Base-by-base conservation (phyloP, 805 yeast genomes). In the Yarrowia sp. region DNA sequence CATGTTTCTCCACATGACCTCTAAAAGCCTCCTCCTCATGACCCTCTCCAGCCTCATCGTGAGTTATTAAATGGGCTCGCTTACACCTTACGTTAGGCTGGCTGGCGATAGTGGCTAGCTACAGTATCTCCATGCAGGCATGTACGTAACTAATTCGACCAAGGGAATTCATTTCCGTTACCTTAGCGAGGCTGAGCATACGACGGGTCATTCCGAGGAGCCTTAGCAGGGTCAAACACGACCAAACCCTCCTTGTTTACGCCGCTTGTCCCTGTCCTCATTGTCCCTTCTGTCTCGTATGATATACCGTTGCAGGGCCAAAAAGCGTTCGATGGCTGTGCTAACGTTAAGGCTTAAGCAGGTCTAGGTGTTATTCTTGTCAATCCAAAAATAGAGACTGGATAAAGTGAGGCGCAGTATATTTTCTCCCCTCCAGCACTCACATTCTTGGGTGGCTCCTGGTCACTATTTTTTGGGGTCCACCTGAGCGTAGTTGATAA, bases 301-400 rank as follows among this genome's bases (percentile, higher is more conserved):
- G 15, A 11, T 52, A 16, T 7, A 49, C 55, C 58, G 58, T 52
- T 52, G 19, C 45, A 53, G 45, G 59, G 43, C 38, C 15, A n/a
- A 16, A 53, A 40, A 19, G 19, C 19, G 35, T 22, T 53, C 36
- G 19, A 53, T 53, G 59, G 59, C 59, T 53, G 59, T 53, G 59
- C 59, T 53, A 53, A 53, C 45, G 59, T 53, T 53, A 53, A 38
- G 58, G 58, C 58, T 52, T 52, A 52, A 49, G 40, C 8, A 3
- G 55, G 40, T 48, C 52, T 14, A 48, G 52, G 52, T 46, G 50
- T 46, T 10, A 19, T 16, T 46, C 50, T 53, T 53, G 58, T 53
- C 56, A 36, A 52, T 16, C 58, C 58, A 52, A 53, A 52, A 53
- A 38, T 53, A 52, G 42, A 35, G 16, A 35, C 16, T 26, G 40